Evolutionary conservation across 2,329 filamentous ascomycete genomes (phyloP), one percentile per base, ranked within the genome.

Genomic region (Colletotrichum cereale): DNA sequence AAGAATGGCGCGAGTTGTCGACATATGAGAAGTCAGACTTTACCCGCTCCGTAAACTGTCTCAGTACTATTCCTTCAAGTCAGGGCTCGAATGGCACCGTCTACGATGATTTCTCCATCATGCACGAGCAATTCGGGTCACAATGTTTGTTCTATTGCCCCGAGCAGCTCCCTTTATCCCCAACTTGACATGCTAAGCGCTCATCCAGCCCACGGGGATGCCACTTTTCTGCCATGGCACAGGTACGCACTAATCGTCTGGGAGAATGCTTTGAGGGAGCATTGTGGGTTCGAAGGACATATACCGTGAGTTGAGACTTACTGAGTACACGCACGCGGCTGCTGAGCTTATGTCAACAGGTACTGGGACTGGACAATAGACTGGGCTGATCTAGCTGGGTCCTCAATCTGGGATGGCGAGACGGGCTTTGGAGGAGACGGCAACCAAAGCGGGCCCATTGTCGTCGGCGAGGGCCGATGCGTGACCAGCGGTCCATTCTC

Each of bases 401-500:
- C 53, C 14, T 24, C 53, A 12, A 56, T 56, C 12, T 56, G 53
- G 53, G 10, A 56, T 21, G n/a, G 24, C 7, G 34, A 8, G 5
- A 56, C 53, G 1, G 53, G 53, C 2, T 38, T 56, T 8, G 53
- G 53, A n/a, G 53, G 53, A 14, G 53, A 56, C 3, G 53, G 72
- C 29, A 62, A 74, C 24, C 40, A 60, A 1, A 24, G n/a, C 18
- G 67, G 67, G 3, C 61, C 62, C 3, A 57, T 56, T 12, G 56
- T 53, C 10, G 68, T 73, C 18, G 72, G 68, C n/a, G 52, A 71
- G 5, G 64, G 66, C 11, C 67, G 72, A 12, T 74, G 73, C 52
- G 57, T 75, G 11, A 52, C 57, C 29, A 64, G 65, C 62, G 67
- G 69, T 2, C 74, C 74, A 10, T 75, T 75, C 60, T 48, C 67